These are phyloP conservation scores for Rubia peregrina DNA, from an alignment of 305 asterid genomes.

Conservation along the genomic window DNA sequence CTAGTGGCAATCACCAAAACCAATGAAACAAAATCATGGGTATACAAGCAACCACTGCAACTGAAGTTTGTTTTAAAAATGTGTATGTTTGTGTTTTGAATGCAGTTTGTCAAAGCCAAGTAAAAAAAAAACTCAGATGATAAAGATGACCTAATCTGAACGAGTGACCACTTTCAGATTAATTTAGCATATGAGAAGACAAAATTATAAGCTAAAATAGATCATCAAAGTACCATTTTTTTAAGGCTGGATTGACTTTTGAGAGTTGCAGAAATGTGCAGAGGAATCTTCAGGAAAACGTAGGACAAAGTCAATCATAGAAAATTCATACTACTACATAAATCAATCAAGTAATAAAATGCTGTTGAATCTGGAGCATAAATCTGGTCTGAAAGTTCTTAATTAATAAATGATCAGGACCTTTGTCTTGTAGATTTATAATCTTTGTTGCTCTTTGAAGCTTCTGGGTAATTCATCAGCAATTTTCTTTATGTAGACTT, in stretches of 20 bases:
- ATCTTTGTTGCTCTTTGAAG: neutral
- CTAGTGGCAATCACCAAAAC: neutral
- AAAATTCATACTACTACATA: neutral
- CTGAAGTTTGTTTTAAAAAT: neutral
- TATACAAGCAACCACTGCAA: neutral
- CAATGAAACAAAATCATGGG: neutral
- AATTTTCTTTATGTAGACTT: neutral
- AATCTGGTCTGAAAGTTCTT: neutral
- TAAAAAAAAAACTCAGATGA: neutral
- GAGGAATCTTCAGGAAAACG: constrained; percentile 11
- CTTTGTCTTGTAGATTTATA: neutral
- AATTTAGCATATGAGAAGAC: neutral
- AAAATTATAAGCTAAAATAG: neutral
- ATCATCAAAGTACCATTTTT: neutral
- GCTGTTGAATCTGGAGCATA: neutral
- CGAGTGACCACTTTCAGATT: neutral
- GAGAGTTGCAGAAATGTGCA: neutral
- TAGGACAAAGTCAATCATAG: constrained; percentile 13
- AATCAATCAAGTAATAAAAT: neutral
- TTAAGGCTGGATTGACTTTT: constrained; percentile 8
- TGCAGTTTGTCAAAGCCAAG: too few species aligned
- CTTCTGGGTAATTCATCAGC: neutral
- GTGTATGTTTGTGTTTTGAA: neutral
- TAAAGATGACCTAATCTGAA: neutral
- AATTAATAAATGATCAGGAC: neutral